Percentiles rank a stretch among this genome's conserved stretches.
Conservation (phyloP, 495 filamentous ascomycete species). For the Penicillium desertorum region DNA sequence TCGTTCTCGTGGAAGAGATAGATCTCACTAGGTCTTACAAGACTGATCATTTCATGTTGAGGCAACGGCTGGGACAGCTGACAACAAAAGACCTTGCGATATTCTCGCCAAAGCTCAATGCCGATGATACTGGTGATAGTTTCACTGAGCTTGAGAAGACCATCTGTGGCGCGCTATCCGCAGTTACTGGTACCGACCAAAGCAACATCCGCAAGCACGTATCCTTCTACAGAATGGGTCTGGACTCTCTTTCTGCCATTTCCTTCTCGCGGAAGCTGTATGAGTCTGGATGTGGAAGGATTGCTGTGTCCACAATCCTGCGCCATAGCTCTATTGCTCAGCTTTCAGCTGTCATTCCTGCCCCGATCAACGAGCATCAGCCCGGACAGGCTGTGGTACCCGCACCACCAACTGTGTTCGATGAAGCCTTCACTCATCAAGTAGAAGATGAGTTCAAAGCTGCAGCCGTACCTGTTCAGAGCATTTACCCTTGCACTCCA, state of each 20-base stretch:
- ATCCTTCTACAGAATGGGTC: conserved; percentile 63
- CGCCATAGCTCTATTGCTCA: conserved; percentile 57
- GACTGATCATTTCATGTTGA: conserved; percentile 53
- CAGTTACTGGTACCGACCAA: conserved; percentile 47
- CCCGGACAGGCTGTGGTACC: not conserved
- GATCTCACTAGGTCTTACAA: conserved; percentile 66
- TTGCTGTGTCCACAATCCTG: conserved; percentile 64
- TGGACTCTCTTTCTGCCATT: conserved; percentile 84
- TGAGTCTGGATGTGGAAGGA: conserved; percentile 35
- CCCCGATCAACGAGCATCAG: conserved; percentile 9
- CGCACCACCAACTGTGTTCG: conserved; percentile 9
- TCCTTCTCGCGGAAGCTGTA: conserved; percentile 55
- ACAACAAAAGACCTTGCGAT: conserved; percentile 22
- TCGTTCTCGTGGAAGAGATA: conserved; percentile 64
- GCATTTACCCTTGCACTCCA: conserved; percentile 74
- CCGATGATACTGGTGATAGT: conserved; percentile 23
- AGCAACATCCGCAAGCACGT: conserved; percentile 46
- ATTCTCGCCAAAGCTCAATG: conserved; percentile 22
- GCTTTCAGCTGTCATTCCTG: conserved; percentile 44
- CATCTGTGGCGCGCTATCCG: conserved; percentile 51
- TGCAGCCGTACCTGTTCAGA: conserved; percentile 41
- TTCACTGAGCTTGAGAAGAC: conserved; percentile 40
- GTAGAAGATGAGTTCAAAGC: conserved; percentile 20
- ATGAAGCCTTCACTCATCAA: conserved; percentile 13
- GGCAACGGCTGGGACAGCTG: conserved; percentile 29